Evolutionary conservation across 345 rosid genomes (phyloP), one percentile per base, ranked within the genome.

Genomic region (Pistacia atlantica): DNA sequence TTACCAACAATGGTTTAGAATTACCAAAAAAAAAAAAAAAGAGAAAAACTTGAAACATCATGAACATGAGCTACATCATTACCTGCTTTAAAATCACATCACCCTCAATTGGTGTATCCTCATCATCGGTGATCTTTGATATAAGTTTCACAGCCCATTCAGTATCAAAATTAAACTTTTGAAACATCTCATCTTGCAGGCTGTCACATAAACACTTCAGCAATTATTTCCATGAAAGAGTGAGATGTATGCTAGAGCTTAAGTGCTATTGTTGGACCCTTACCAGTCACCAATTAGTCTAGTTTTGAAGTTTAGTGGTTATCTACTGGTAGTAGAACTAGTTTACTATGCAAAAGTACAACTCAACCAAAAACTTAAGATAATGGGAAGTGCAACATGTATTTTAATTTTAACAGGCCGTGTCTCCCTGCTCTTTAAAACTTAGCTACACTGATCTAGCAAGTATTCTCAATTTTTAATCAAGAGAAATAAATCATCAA

Each of bases 181-280:
- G 94, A 86, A 95, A 95, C 95, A 95, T 93, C 87, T 95, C 97
- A 87, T 95, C 98, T 89, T 95, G 95, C 90, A 95, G 86, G 88
- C 98, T 95, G 90, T 80, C 60, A 33, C 61, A 54, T 18, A 66
- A 60, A 38, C 42, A 38, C 42, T 42, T 42, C 46, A 42, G 46
- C 46, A 42, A 7, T 42, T 42, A 42, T 42, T 42, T 42, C 46
- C 46, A 42, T 5, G 46, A 42, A 42, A 5, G 9, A 7, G 46
- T 42, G 46, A 42, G 8, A 42, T 42, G 8, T 42, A 42, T 42
- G 46, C 46, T 42, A 42, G 46, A 5, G 1, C 8, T 42, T 42
- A 42, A 42, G 1, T 42, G 46, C 8, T 42, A 42, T 42, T 42
- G 9, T 42, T 42, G 9, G 46, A 42, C 46, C 1, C 9, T 8